Evolutionary conservation across 345 rosid species (phyloP).

Genomic region (Kandelia obovata): DNA sequence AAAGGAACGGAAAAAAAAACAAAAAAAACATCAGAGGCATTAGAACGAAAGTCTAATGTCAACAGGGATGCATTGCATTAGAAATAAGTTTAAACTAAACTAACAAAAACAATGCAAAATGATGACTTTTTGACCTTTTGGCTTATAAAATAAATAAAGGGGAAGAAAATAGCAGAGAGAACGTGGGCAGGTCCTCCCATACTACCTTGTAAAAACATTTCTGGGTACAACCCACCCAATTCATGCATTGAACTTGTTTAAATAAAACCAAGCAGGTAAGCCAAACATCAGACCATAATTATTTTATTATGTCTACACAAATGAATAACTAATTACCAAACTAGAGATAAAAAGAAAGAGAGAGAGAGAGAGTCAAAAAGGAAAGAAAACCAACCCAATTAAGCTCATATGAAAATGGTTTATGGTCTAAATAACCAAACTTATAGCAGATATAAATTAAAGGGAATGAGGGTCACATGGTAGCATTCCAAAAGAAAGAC

Average conservation of each 20-base stretch:
- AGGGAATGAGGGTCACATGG: neutral
- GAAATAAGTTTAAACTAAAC: neutral
- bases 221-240: constrained; percentile 7
- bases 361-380: neutral
- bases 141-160: neutral
- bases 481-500: neutral
- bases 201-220: constrained; percentile 6
- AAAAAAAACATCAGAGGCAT: constrained; percentile 3
- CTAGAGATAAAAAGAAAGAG: neutral
- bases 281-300: constrained; percentile 11
- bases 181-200: constrained; percentile 17
- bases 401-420: neutral
- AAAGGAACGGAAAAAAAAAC: neutral
- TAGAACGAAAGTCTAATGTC: neutral
- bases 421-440: neutral
- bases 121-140: neutral
- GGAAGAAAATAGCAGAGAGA: constrained; percentile 1
- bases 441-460: neutral
- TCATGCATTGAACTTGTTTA: constrained; percentile 9
- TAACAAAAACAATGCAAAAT: neutral
- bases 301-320: constrained; percentile 8
- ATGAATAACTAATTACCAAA: constrained; percentile 1
- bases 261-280: neutral
- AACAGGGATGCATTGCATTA: neutral
- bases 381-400: neutral